Percentiles rank a stretch among this genome's conserved stretches.
phyloP scores from a whole-genome alignment of 306 rosid species.

The Pterocarpus macrocarpus region DNA sequence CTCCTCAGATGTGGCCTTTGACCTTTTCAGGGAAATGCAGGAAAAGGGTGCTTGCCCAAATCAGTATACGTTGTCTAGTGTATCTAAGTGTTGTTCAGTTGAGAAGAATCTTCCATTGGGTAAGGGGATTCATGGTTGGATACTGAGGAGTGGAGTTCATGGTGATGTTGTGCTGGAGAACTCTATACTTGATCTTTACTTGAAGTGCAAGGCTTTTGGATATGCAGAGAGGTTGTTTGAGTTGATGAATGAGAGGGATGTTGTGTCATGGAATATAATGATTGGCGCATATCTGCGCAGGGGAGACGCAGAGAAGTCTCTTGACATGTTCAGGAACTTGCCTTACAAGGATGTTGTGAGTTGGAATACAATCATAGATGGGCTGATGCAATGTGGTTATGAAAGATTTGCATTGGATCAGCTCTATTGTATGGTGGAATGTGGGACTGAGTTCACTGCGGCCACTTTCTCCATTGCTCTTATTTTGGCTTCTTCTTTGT shows the following conservation, averaged over 20 bases:
- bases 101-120: slow-evolving; percentile 60
- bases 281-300: slow-evolving; percentile 63
- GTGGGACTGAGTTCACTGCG: slow-evolving; percentile 57
- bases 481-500: slow-evolving; percentile 76
- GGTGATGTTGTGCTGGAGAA: slow-evolving; percentile 77
- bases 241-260: slow-evolving; percentile 59
- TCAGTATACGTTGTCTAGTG: slow-evolving; percentile 73
- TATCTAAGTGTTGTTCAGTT: slow-evolving; percentile 69
- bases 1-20: slow-evolving; percentile 54
- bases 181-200: slow-evolving; percentile 78
- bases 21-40: slow-evolving; percentile 74
- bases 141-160: slow-evolving; percentile 67
- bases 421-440: slow-evolving; percentile 69
- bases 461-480: slow-evolving; percentile 76
- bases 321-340: slow-evolving; percentile 67
- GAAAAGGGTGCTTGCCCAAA: slow-evolving; percentile 68
- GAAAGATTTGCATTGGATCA: slow-evolving; percentile 64
- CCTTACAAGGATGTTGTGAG: slow-evolving; percentile 76
- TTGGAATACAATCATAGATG: slow-evolving; percentile 86
- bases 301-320: slow-evolving; percentile 69
- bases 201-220: slow-evolving; percentile 68
- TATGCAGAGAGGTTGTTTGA: slow-evolving; percentile 67
- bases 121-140: slow-evolving; percentile 84
- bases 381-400: slow-evolving; percentile 71
- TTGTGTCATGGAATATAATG: slow-evolving; percentile 79